A percentile compares a stretch with the other conserved stretches of the same genome.
These are phyloP conservation scores for Lasiosphaeriaceae sp. DNA, from an alignment of 495 filamentous ascomycete species.

Conservation along the genomic window DNA sequence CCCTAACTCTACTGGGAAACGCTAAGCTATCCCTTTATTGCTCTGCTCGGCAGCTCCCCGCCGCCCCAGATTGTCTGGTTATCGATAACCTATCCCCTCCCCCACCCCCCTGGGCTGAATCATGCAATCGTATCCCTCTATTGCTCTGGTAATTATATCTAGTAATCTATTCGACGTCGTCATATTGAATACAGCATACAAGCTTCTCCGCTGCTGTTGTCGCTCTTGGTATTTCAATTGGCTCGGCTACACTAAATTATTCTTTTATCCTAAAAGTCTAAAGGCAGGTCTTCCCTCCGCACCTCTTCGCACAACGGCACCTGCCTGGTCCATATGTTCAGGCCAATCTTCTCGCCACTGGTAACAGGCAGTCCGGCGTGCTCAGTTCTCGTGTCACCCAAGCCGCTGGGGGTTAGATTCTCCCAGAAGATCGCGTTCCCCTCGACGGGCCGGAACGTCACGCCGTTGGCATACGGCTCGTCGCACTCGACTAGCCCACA, in stretches of 20 bases:
- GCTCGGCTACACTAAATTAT: not conserved
- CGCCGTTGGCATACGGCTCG: conserved; percentile 46
- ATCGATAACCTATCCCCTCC: too few relatives aligned
- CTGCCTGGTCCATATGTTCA: conserved; percentile 67
- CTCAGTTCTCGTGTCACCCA: conserved; percentile 57
- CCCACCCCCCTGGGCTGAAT: too few relatives aligned
- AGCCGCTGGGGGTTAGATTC: conserved; percentile 58
- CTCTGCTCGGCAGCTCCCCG: conserved; percentile 4
- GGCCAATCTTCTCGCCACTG: conserved; percentile 61
- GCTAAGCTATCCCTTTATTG: not conserved
- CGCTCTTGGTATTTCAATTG: not conserved
- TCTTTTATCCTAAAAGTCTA: conserved; percentile 9
- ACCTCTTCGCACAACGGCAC: conserved; percentile 28
- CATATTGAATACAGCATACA: too few relatives aligned
- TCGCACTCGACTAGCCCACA: conserved; percentile 57
- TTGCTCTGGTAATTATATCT: too few relatives aligned
- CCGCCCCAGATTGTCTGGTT: not conserved
- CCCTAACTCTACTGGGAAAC: not conserved
- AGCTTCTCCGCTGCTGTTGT: too few relatives aligned
- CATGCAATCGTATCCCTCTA: too few relatives aligned
- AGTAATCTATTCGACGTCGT: not conserved
- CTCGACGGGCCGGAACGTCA: conserved; percentile 59
- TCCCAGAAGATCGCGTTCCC: conserved; percentile 73
- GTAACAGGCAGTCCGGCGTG: conserved; percentile 66
- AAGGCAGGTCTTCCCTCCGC: conserved; percentile 21